Evolutionary conservation across 441 rosid species (phyloP), one percentile per base, ranked within the genome.

Genomic region (Dalechampia spathulata): DNA sequence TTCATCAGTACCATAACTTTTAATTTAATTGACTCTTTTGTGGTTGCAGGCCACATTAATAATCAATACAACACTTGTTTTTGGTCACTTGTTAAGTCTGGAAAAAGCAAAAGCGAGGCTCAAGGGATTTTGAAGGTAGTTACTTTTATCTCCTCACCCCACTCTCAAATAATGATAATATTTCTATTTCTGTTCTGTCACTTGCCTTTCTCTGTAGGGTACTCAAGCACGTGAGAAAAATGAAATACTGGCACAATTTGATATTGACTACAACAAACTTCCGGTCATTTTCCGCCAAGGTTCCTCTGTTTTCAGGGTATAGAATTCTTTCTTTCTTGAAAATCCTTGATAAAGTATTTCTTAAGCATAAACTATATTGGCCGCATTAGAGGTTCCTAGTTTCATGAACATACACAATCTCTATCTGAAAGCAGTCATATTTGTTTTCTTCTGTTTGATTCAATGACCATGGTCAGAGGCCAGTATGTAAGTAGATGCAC

Each of bases 11-110:
- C 45, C 17, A 23, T 58, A 30, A 61, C 46, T 27, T 47, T 36
- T 30, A 32, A 13, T 47, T 36, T 30, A 32, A 13, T 27, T 27
- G 37, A 37, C 6, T 46, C 37, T 4, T 46, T 22, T 28, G 36
- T n/a, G 59, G 52, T 59, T 75, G 49, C 78, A 93, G 97, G 97
- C 69, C 96, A 87, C 74, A 89, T 93, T 58, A 93, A 93, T 63
- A 87, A 93, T 70, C 95, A 87, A 73, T 89, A 89, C 63, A 89
- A 89, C 58, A 83, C 96, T 40, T 89, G 97, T 71, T 87, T 83
- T 63, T 89, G 99, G 96, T 81, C 72, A 75, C 94, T 88, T 59
- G 87, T 92, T 57, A 80, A 83, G 73, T 86, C 90, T 16, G 94
- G 95, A 21, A 84, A 81, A 69, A 79, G 75, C 70, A 88, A 83